Base-by-base conservation (phyloP, 2,329 filamentous ascomycete genomes). In the Coniochaeta hoffmannii region DNA sequence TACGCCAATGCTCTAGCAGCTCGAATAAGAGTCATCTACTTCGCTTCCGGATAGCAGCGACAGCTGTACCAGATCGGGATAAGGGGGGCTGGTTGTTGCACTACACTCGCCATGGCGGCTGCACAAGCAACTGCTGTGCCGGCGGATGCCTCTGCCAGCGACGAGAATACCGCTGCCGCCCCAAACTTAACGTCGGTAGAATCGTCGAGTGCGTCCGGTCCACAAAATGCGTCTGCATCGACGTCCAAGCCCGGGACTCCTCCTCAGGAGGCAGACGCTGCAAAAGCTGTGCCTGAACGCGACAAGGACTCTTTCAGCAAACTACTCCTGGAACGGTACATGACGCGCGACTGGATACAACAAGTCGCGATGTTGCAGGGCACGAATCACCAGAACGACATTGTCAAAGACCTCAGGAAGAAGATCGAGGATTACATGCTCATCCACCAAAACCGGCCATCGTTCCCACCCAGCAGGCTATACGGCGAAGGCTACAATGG, bases 401-500 rank as follows among this genome's bases (percentile, higher is more conserved):
- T 77, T 54, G 79, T 82, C 59, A 76, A 79, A 52, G 71, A 85
- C 55, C 79, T 86, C 60, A 78, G 79, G 32, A 53, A 38, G 50
- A 51, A 88, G 71, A 80, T 85, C 57, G 80, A 86, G 58, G 86
- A 90, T 66, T 90, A 93, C 75, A 77, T 82, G 57, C 71, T 77
- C 51, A 67, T 90, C 49, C 76, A 79, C 58, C 76, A 82, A 9
- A 81, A 78, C 63, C 77, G 80, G 57, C 72, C 71, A 50, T 80
- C 72, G 67, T 85, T 83, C 56, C 77, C 80, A 3, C 75, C 81
- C 1, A 76, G 73, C 61, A 78, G 74, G 61, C 76, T 85, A 58
- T 90, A 77, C 73, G 88, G 78, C 71, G 83, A 78, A 63, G 94
- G 94, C 55, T 99, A 96, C 69, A 85, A 83, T 66, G 93, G 92